A percentile compares a stretch with the other conserved stretches of the same genome.
phyloP scores from a whole-genome alignment of 1,139 yeast species.

The Diutina sp. region DNA sequence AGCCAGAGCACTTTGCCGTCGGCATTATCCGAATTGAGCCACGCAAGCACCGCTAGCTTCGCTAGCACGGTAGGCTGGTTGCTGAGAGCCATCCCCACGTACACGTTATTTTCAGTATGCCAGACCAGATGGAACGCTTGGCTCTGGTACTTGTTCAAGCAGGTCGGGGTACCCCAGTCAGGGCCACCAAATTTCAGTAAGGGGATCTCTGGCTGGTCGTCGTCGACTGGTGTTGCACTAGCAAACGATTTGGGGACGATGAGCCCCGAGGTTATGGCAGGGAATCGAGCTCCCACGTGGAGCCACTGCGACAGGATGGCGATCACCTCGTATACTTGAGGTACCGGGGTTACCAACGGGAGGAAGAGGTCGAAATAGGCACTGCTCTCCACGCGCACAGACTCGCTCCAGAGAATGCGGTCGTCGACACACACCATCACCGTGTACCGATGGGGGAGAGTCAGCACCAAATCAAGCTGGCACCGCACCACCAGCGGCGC shows the following conservation, averaged over 20 bases:
- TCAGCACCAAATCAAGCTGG: neutral
- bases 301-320: neutral
- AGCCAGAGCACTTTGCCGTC: neutral
- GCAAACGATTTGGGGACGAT: neutral
- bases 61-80: conserved; percentile 65
- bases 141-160: conserved; percentile 62
- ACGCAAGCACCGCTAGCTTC: conserved; percentile 37
- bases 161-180: conserved; percentile 27
- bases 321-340: neutral
- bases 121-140: conserved; percentile 54
- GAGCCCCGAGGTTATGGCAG: neutral
- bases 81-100: conserved; percentile 66
- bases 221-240: neutral
- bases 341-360: neutral
- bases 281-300: neutral
- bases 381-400: neutral
- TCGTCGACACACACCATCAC: neutral
- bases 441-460: neutral
- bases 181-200: conserved; percentile 22
- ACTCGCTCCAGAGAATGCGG: neutral
- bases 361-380: neutral
- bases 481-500: neutral
- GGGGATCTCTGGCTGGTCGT: neutral
- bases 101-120: conserved; percentile 42
- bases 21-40: neutral